A percentile compares a stretch with the other conserved stretches of the same genome.
phyloP scores from a whole-genome alignment of 768 basidiomycete genomes.

The Russula lepida region DNA sequence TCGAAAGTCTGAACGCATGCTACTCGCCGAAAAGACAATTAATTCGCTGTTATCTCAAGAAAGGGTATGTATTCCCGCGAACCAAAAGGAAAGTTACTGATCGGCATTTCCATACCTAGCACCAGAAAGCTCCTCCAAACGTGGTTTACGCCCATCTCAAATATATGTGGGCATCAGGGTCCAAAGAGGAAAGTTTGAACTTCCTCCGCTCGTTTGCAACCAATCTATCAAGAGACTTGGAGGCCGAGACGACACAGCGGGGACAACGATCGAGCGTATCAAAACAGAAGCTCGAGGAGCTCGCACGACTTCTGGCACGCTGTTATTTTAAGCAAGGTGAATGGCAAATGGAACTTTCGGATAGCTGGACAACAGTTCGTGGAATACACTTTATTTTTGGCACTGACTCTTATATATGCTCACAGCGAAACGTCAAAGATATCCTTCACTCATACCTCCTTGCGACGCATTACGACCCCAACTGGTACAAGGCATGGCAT shows the following conservation, averaged over 20 bases:
- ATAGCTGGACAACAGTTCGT: constrained; percentile 73
- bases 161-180: constrained; percentile 88
- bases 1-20: constrained; percentile 89
- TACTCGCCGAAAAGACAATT: constrained; percentile 94
- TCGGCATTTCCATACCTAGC: constrained; percentile 24
- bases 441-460: constrained; percentile 78
- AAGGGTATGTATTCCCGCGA: constrained; percentile 33
- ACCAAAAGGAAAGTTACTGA: constrained; percentile 1
- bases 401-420: constrained; percentile 20
- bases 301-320: constrained; percentile 84
- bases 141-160: constrained; percentile 96
- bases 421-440: constrained; percentile 67
- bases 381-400: neutral
- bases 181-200: constrained; percentile 65
- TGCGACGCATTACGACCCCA: constrained; percentile 84
- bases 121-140: constrained; percentile 77
- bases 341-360: constrained; percentile 80
- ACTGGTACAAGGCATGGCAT: constrained; percentile 99
- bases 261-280: constrained; percentile 41
- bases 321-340: constrained; percentile 96
- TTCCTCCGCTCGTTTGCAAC: constrained; percentile 78
- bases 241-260: constrained; percentile 46
- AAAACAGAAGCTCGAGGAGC: constrained; percentile 55
- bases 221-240: constrained; percentile 69
- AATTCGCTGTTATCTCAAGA: constrained; percentile 81